Evolutionary conservation across 1,139 yeast genomes (phyloP), one percentile per base, ranked within the genome.

Genomic region (Scheffersomyces lignicola): DNA sequence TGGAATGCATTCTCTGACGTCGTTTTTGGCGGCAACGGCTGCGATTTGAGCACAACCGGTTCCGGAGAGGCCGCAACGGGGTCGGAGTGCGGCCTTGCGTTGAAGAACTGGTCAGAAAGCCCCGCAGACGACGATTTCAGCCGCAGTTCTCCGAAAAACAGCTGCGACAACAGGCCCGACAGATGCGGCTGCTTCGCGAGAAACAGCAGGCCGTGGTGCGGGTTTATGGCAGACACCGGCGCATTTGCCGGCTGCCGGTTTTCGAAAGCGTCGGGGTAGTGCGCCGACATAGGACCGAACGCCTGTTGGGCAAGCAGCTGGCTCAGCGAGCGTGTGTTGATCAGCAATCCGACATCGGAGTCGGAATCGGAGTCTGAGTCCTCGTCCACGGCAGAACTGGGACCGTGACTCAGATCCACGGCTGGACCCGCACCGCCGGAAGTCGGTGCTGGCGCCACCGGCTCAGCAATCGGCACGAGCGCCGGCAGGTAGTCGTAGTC

Each of bases 241-340:
- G 54, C 58, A 1, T 49, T 39, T 7, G 55, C 54, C 5, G 72
- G 70, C 26, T 51, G 45, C 9, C 56, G 60, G 9, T 27, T 35
- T 28, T 42, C 44, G 30, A 44, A 48, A 1, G 43, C 45, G 7
- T 46, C 44, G 1, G 65, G 64, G 25, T 42, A 55, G 28, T 52
- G 58, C 9, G 33, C 28, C 7, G 24, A 53, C 56, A 60, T 45
- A 8, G 45, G 44, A 21, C 56, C 57, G 48, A 67, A 66, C n/a
- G 67, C 65, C 60, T 57, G 72, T 39, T 70, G 73, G 5, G 74
- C 75, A 39, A 70, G 56, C n/a, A 70, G 62, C 42, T 69, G 75
- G 50, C 73, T 65, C 7, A 74, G 67, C 29, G 58, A 56, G 41
- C 68, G 51, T 2, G 76, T 60, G 3, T 62, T 60, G 22, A 70